Percentiles rank a stretch among this genome's conserved stretches.
Conservation (phyloP, 2,329 filamentous ascomycete species). For the Neofusicoccum sp. region DNA sequence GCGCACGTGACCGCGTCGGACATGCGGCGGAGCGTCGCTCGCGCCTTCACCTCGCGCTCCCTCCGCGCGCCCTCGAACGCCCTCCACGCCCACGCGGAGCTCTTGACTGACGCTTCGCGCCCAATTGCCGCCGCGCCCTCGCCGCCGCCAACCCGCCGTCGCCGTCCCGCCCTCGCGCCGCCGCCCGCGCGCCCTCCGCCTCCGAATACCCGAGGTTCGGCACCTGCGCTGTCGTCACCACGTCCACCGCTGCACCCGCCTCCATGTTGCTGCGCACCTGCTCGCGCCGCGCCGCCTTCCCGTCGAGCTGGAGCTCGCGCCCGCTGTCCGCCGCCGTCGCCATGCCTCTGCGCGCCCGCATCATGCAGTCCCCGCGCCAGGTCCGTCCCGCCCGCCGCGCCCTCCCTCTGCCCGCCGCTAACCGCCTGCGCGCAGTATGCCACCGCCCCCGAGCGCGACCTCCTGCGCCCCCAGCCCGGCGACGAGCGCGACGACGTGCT, state of each 20-base stretch:
- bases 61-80: not conserved
- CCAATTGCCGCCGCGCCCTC: conserved; percentile 1
- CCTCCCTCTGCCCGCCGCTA: not conserved
- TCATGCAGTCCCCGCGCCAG: conserved; percentile 53
- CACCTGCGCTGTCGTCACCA: conserved; percentile 17
- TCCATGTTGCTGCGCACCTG: conserved; percentile 47
- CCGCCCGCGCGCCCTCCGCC: not conserved
- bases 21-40: conserved; percentile 1
- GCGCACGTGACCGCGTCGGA: conserved; percentile 6
- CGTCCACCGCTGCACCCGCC: conserved; percentile 19
- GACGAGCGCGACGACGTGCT: conserved; percentile 89
- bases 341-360: conserved; percentile 82
- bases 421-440: conserved; percentile 18
- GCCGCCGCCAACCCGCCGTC: not conserved
- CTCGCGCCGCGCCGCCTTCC: conserved; percentile 39
- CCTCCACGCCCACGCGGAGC: conserved; percentile 15
- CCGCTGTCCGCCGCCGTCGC: conserved; percentile 25
- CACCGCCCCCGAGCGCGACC: conserved; percentile 24
- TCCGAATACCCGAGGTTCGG: conserved; percentile 41
- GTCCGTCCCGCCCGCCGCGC: conserved; percentile 40
- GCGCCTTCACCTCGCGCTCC: not conserved
- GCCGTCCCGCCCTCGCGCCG: not conserved
- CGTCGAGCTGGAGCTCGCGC: conserved; percentile 40
- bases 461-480: conserved; percentile 55
- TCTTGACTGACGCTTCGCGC: conserved; percentile 17